Evolutionary conservation across 805 yeast species (phyloP).

Genomic region (Nakazawaea laoshanensis): DNA sequence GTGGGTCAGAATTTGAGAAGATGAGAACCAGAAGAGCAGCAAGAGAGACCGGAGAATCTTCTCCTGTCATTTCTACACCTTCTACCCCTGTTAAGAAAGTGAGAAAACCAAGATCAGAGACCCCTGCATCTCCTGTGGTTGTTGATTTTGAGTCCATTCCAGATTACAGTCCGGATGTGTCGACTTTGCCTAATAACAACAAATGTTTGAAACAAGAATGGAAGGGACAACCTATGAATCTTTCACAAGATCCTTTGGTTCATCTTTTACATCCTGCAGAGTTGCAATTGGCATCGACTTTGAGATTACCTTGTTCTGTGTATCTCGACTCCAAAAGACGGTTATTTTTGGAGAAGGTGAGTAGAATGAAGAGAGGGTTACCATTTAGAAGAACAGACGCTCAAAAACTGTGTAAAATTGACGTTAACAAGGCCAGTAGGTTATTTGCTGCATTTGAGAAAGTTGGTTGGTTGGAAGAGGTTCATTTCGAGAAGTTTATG

Average conservation of each 20-base stretch:
- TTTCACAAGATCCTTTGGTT: conserved; percentile 66
- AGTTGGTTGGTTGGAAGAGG: conserved; percentile 87
- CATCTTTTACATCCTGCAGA: conserved; percentile 87
- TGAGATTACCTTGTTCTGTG: conserved; percentile 80
- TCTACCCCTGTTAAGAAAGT: conserved; percentile 21
- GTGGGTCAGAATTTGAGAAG: conserved; percentile 32
- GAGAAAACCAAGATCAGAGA: conserved; percentile 30
- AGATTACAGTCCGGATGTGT: conserved; percentile 71
- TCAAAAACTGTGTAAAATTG: conserved; percentile 95
- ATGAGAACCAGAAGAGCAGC: conserved; percentile 54
- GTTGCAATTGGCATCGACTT: conserved; percentile 72
- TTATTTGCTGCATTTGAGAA: conserved; percentile 84
- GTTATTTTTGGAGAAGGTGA: conserved; percentile 82
- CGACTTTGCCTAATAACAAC: conserved; percentile 58
- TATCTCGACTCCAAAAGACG: conserved; percentile 78
- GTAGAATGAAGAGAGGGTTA: conserved; percentile 54
- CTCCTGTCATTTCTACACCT: conserved; percentile 15
- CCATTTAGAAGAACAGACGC: conserved; percentile 96
- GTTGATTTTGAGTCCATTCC: conserved; percentile 64
- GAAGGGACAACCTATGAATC: conserved; percentile 98
- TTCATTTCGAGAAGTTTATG: conserved; percentile 50
- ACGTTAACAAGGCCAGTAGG: conserved; percentile 92
- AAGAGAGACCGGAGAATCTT: conserved; percentile 24
- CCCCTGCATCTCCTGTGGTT: conserved; percentile 39
- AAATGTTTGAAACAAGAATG: conserved; percentile 85